A percentile compares a stretch with the other conserved stretches of the same genome.
Evolutionary conservation across 129 eudicot species (phyloP).

Genomic region (Cynara cardunculus): DNA sequence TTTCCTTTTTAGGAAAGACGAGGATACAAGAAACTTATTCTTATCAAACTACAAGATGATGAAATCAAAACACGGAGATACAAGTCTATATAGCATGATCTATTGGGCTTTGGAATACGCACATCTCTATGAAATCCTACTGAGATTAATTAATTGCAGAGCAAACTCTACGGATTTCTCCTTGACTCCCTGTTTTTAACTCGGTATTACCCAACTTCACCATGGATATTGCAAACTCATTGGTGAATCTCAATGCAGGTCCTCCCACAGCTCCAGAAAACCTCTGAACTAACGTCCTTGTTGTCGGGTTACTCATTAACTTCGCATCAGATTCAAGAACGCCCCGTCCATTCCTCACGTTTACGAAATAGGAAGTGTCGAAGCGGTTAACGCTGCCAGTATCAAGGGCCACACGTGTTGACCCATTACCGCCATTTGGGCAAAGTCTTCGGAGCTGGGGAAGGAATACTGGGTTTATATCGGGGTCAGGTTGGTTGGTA

Average conservation of each 20-base stretch:
- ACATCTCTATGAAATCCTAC: not conserved
- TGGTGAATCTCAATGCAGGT: constrained; percentile 30
- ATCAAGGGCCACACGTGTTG: constrained; percentile 38
- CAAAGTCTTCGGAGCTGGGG: constrained; percentile 43
- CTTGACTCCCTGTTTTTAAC: constrained; percentile 45
- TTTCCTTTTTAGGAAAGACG: not conserved
- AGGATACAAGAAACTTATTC: not conserved
- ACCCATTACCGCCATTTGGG: constrained; percentile 31
- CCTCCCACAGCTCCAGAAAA: constrained; percentile 41
- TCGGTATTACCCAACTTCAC: constrained; percentile 53
- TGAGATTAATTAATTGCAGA: constrained; percentile 36
- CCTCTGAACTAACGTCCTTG: constrained; percentile 31
- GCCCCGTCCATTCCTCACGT: constrained; percentile 45
- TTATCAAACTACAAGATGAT: not conserved
- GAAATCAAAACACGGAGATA: not conserved
- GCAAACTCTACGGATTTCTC: constrained; percentile 59
- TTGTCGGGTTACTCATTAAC: constrained; percentile 35
- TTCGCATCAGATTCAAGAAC: constrained; percentile 53
- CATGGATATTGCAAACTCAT: constrained; percentile 55
- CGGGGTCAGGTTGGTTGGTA: constrained; percentile 37
- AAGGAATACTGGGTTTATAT: constrained; percentile 37
- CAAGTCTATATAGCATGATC: no score
- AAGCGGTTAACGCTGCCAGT: constrained; percentile 33
- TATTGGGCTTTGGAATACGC: no score
- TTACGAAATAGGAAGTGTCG: constrained; percentile 39